Evolutionary conservation across 2,329 filamentous ascomycete genomes (phyloP).

Genomic region (Cyanodermella asteris): DNA sequence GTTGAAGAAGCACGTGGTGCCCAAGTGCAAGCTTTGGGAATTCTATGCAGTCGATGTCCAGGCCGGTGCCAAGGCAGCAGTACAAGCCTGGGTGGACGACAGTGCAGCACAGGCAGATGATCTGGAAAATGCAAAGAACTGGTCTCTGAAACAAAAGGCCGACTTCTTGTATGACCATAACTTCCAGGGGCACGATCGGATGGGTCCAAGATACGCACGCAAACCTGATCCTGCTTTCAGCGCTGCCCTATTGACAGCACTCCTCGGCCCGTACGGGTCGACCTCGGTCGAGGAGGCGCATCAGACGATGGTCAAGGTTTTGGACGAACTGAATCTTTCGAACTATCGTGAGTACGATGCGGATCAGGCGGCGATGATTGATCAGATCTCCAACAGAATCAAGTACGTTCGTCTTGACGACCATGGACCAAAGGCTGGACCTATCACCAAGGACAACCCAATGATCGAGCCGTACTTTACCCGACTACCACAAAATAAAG

Average conservation of each 20-base stretch:
- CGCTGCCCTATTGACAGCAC: slow-evolving; percentile 43
- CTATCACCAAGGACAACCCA: slow-evolving; percentile 54
- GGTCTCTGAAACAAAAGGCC: slow-evolving; percentile 35
- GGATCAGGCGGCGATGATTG: slow-evolving; percentile 61
- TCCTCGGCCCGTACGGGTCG: slow-evolving; percentile 47
- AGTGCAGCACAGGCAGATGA: slow-evolving; percentile 25
- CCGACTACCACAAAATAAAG: slow-evolving; percentile 55
- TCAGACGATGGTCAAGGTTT: slow-evolving; percentile 32
- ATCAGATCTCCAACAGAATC: slow-evolving; percentile 82
- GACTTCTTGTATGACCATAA: slow-evolving; percentile 43
- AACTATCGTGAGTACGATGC: slow-evolving; percentile 84
- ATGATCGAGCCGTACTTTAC: slow-evolving; percentile 93
- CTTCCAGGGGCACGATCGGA: slow-evolving; percentile 45
- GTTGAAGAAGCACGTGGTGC: slow-evolving; percentile 61
- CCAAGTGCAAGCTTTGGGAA: slow-evolving; percentile 67
- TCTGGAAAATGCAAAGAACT: slow-evolving; percentile 29
- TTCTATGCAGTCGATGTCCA: slow-evolving; percentile 75
- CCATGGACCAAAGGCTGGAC: slow-evolving; percentile 67
- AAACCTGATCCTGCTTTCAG: slow-evolving; percentile 45
- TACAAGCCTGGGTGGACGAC: slow-evolving; percentile 48
- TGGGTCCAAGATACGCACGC: slow-evolving; percentile 63
- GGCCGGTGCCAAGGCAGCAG: slow-evolving; percentile 41
- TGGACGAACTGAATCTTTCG: slow-evolving; percentile 69
- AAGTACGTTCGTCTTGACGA: slow-evolving; percentile 90
- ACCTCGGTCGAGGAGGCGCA: slow-evolving; percentile 26